Conservation (phyloP, 768 basidiomycete species). For the Mycena albidolilacea region DNA sequence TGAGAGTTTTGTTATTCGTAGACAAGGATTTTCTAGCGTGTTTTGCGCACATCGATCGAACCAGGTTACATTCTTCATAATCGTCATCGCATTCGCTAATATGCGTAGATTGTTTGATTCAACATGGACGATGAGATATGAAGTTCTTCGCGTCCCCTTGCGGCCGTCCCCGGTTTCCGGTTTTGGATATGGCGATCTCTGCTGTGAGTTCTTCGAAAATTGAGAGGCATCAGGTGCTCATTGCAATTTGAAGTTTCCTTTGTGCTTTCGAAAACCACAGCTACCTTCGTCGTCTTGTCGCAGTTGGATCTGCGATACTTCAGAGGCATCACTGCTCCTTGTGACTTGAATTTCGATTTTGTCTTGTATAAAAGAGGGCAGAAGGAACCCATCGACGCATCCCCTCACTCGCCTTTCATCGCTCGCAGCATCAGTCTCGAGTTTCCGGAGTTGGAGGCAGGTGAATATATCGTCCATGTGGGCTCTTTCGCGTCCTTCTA, state of each 20-base stretch:
- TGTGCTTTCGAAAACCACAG: conserved; percentile 40
- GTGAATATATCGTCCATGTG: conserved; percentile 39
- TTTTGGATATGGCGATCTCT: conserved; percentile 37
- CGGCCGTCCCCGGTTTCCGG: conserved; percentile 27
- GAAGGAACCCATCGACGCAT: conserved; percentile 37
- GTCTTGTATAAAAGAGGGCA: conserved; percentile 45
- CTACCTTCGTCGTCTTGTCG: conserved; percentile 48
- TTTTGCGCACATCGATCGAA: conserved; percentile 35
- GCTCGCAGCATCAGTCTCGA: conserved; percentile 45
- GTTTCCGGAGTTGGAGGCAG: conserved; percentile 34
- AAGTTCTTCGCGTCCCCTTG: conserved; percentile 30
- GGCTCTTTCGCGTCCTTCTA: neutral
- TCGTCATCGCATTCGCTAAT: neutral
- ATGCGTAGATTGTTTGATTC: conserved; percentile 31
- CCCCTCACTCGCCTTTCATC: conserved; percentile 40
- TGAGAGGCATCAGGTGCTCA: neutral
- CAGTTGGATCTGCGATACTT: conserved; percentile 51
- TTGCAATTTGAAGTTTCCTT: conserved; percentile 44
- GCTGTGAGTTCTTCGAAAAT: conserved; percentile 19
- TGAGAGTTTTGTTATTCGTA: neutral
- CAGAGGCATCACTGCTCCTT: conserved; percentile 43
- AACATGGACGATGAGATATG: conserved; percentile 32
- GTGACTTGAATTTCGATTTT: conserved; percentile 50
- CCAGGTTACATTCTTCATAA: conserved; percentile 16
- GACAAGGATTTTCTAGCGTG: conserved; percentile 26